Evolutionary conservation across 2,329 filamentous ascomycete species (phyloP).

Genomic region (Huntiella bhutanensis): DNA sequence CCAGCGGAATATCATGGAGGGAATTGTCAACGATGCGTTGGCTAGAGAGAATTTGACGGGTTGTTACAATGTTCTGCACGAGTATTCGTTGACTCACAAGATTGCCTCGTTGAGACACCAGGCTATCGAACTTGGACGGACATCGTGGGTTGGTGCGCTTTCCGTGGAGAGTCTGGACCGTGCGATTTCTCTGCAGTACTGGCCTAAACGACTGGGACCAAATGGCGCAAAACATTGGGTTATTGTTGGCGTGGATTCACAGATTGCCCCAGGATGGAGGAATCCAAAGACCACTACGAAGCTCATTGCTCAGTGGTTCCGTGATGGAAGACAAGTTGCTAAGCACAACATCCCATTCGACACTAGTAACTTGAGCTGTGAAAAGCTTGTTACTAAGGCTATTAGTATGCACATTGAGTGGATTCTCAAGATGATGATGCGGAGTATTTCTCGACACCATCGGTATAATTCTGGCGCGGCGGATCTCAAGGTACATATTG

Average conservation of each 20-base stretch:
- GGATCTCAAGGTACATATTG: constrained; percentile 36
- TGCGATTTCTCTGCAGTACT: constrained; percentile 77
- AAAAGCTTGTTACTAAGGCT: constrained; percentile 52
- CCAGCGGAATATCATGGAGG: constrained; percentile 48
- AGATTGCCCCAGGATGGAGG: constrained; percentile 22
- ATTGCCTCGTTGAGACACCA: constrained; percentile 67
- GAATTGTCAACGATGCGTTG: constrained; percentile 52
- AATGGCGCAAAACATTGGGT: constrained; percentile 70
- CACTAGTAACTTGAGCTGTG: constrained; percentile 48
- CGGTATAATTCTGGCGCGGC: constrained; percentile 44
- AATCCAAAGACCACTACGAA: constrained; percentile 30
- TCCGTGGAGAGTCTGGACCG: constrained; percentile 64
- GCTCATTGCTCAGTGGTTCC: constrained; percentile 61
- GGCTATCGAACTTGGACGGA: constrained; percentile 47
- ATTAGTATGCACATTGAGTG: constrained; percentile 58
- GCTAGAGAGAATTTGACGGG: constrained; percentile 51
- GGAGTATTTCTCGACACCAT: constrained; percentile 37
- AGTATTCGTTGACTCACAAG: constrained; percentile 77
- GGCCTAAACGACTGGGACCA: constrained; percentile 39
- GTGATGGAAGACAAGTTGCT: constrained; percentile 56
- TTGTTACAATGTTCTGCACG: constrained; percentile 75
- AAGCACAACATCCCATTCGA: constrained; percentile 51
- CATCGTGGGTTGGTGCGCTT: constrained; percentile 60
- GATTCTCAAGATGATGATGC: constrained; percentile 48
- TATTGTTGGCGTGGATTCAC: constrained; percentile 61